phyloP scores from a whole-genome alignment of 148 eudicot species.

The Camellia japonica region DNA sequence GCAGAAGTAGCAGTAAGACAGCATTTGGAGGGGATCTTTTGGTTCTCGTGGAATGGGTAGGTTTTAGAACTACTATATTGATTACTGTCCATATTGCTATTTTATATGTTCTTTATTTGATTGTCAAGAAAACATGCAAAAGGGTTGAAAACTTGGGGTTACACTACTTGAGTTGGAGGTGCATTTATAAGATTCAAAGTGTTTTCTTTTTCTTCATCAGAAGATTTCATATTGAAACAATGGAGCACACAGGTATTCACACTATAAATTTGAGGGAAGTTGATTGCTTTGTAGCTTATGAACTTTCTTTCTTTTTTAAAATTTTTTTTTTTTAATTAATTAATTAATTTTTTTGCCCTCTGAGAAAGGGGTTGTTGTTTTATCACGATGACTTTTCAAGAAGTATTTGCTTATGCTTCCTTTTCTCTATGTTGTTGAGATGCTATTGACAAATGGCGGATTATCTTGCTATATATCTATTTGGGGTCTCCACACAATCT shows the following conservation, averaged over 20 bases:
- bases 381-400: not conserved
- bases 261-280: not conserved
- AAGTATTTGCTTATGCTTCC: not conserved
- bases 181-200: not conserved
- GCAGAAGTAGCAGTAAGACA: constrained; percentile 45
- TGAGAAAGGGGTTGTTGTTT: not conserved
- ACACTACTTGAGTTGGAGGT: not conserved
- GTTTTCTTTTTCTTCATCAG: not conserved
- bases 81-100: not conserved
- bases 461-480: not conserved
- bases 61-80: not conserved
- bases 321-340: too few relatives aligned
- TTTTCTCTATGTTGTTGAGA: not conserved
- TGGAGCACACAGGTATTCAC: not conserved
- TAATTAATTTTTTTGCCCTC: not conserved
- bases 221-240: not conserved
- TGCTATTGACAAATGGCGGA: not conserved
- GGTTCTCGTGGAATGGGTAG: constrained; percentile 56
- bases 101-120: not conserved
- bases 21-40: constrained; percentile 44
- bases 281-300: not conserved
- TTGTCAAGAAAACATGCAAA: not conserved
- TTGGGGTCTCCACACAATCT: too few relatives aligned
- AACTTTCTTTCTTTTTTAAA: not conserved
- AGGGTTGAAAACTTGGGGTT: not conserved